phyloP scores from a whole-genome alignment of 371 early-diverging fungal species.

The Lichtheimia corymbifera region DNA sequence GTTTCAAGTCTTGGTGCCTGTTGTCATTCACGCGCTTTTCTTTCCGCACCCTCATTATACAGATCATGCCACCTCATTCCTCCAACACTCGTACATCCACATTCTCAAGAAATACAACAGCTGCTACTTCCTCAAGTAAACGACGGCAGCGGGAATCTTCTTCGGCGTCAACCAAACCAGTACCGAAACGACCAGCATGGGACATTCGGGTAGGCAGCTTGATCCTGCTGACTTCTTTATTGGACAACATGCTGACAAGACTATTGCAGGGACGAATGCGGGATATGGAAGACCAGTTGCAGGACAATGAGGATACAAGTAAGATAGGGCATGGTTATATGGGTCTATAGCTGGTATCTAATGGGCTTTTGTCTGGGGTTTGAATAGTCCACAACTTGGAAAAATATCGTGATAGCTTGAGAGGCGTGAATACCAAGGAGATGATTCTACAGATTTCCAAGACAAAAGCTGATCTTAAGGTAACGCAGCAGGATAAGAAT shows the following conservation, averaged over 20 bases:
- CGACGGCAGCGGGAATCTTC: not conserved
- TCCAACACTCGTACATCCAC: not conserved
- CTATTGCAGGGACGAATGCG: conserved; percentile 31
- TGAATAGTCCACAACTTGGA: conserved; percentile 26
- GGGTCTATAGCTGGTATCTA: not conserved
- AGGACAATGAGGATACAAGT: conserved; percentile 29
- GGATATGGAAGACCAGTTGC: conserved; percentile 34
- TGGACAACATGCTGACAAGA: not conserved
- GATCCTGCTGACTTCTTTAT: conserved; percentile 7
- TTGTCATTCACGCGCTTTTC: not conserved
- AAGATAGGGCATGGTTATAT: conserved; percentile 4
- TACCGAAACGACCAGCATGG: conserved; percentile 36
- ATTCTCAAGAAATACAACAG: not conserved
- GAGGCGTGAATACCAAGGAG: conserved; percentile 32
- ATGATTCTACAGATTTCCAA: conserved; percentile 25
- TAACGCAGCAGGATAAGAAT: conserved; percentile 3
- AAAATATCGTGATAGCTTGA: conserved; percentile 26
- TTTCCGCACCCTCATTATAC: not conserved
- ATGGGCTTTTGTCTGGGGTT: not conserved
- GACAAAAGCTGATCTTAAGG: conserved; percentile 28
- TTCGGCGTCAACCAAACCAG: not conserved
- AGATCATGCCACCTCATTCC: not conserved
- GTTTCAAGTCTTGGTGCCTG: not conserved
- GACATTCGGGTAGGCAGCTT: conserved; percentile 35
- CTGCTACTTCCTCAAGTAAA: not conserved